phyloP scores from a whole-genome alignment of 1,139 yeast genomes.

The Yamadazyma atlantica region DNA sequence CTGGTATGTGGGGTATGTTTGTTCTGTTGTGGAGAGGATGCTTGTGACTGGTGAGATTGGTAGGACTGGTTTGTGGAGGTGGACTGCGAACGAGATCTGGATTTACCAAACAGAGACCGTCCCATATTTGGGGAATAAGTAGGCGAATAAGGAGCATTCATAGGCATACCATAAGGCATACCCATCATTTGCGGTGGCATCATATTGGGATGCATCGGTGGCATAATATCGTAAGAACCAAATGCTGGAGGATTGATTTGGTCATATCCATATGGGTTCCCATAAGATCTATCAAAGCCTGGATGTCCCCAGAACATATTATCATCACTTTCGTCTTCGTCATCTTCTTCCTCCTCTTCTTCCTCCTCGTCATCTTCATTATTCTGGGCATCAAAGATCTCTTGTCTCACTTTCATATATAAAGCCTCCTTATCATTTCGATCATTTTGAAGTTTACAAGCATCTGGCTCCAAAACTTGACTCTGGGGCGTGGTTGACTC shows the following conservation, averaged over 20 bases:
- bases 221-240: neutral
- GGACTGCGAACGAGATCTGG: neutral
- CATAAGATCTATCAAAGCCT: neutral
- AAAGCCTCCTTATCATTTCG: conserved; percentile 37
- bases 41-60: too few relatives aligned
- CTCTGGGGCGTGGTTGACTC: neutral
- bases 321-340: conserved; percentile 14
- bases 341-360: conserved; percentile 25
- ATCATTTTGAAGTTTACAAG: conserved; percentile 21
- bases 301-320: conserved; percentile 6
- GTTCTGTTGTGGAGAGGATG: neutral
- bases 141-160: neutral
- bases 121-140: neutral
- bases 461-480: neutral
- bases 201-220: conserved; percentile 3
- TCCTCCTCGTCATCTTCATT: conserved; percentile 27
- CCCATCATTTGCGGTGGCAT: conserved; percentile 7
- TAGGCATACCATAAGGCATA: neutral
- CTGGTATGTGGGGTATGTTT: neutral
- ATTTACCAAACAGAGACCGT: too few relatives aligned
- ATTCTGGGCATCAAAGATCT: conserved; percentile 37
- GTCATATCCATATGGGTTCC: neutral
- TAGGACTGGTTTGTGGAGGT: too few relatives aligned
- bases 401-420: conserved; percentile 44
- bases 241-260: conserved; percentile 2